These are phyloP conservation scores for Themeda triandra DNA, from an alignment of 176 grass and related monocot species.

Conservation along the genomic window DNA sequence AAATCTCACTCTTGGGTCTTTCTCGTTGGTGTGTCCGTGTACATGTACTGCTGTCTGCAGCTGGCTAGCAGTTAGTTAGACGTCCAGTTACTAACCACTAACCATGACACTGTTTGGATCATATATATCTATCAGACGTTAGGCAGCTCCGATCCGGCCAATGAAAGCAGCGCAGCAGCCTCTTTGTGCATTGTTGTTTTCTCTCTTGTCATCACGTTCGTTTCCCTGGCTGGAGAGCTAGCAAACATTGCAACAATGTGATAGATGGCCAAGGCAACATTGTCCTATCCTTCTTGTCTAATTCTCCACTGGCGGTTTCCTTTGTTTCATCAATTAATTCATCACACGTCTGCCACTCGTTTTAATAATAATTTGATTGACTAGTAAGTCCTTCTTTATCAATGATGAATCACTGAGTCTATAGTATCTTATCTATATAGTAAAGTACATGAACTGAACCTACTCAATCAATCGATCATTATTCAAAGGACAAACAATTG, in stretches of 20 bases:
- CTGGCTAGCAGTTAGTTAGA: constrained; percentile 3
- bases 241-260: background rate
- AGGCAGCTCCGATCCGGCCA: constrained; percentile 24
- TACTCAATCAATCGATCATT: background rate
- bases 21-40: constrained; percentile 22
- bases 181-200: constrained; percentile 30
- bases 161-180: background rate
- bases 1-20: constrained; percentile 33
- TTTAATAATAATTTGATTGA: background rate
- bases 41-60: background rate
- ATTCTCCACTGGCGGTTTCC: background rate
- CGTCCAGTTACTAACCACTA: background rate
- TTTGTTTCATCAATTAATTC: background rate
- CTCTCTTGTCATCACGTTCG: constrained; percentile 30
- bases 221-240: background rate
- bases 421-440: background rate
- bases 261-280: background rate
- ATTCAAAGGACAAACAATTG: background rate
- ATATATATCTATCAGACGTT: background rate
- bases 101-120: background rate
- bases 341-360: background rate
- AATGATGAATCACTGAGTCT: background rate
- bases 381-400: background rate
- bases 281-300: constrained; percentile 38
- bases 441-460: background rate